Percentiles rank a stretch among this genome's conserved stretches.
Evolutionary conservation across 176 grass and related monocot genomes (phyloP).

Genomic region (bread wheat (Triticum aestivum)): IWGSC_CS_RefSeq_v2.1 NC_057810.1:26727827-26728326

Average conservation of each 20-base stretch:
- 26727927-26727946: no score
- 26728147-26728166: neutral
- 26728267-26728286: neutral
- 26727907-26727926: no score
- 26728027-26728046: no score
- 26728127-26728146: neutral
- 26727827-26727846: no score
- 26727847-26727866: no score
- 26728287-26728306: neutral
- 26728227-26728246: neutral
- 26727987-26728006: no score
- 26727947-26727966: no score
- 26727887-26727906: no score
- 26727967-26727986: no score
- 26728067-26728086: conserved; percentile 30
- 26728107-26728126: neutral
- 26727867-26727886: no score
- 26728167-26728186: neutral
- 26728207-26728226: neutral
- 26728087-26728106: neutral
- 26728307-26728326: neutral
- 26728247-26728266: neutral
- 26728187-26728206: neutral
- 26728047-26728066: no score
- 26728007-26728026: no score